Evolutionary conservation across 305 asterid genomes (phyloP).

Genomic region (Coffea humblotiana): DNA sequence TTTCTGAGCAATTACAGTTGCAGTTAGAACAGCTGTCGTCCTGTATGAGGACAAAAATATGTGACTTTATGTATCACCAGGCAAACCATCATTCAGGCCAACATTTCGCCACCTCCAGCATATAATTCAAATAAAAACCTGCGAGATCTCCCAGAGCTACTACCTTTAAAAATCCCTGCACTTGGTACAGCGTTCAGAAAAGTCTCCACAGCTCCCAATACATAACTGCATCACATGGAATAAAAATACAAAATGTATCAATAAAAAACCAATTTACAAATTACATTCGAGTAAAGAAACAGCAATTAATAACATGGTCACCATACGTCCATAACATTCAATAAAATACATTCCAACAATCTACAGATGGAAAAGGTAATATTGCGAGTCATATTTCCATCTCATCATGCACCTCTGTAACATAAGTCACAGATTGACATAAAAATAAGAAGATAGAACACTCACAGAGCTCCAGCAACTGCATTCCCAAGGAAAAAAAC

Average conservation of each 20-base stretch:
- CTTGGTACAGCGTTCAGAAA: conserved; percentile 88
- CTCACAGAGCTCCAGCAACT: conserved; percentile 98
- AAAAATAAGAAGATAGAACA: conserved; percentile 27
- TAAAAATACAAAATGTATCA: not conserved
- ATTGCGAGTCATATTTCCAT: not conserved
- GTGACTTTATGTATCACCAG: not conserved
- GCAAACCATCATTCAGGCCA: not conserved
- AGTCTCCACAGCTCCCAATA: conserved; percentile 98
- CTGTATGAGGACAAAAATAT: not conserved
- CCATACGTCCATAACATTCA: not conserved
- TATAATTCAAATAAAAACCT: conserved; percentile 5
- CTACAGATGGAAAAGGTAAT: not conserved
- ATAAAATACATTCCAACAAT: not conserved
- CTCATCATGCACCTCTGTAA: conserved; percentile 12
- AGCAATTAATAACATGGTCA: not conserved
- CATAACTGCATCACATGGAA: conserved; percentile 56
- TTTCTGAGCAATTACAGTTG: not conserved
- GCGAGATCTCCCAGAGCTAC: conserved; percentile 18
- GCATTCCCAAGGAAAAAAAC: conserved; percentile 98
- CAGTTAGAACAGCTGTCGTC: not conserved
- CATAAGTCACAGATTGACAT: not conserved
- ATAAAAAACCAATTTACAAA: not conserved
- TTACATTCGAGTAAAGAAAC: not conserved
- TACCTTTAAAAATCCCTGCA: conserved; percentile 96
- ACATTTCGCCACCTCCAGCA: conserved; percentile 5